phyloP scores from a whole-genome alignment of 805 yeast genomes.

The Barnettozyma californica region DNA sequence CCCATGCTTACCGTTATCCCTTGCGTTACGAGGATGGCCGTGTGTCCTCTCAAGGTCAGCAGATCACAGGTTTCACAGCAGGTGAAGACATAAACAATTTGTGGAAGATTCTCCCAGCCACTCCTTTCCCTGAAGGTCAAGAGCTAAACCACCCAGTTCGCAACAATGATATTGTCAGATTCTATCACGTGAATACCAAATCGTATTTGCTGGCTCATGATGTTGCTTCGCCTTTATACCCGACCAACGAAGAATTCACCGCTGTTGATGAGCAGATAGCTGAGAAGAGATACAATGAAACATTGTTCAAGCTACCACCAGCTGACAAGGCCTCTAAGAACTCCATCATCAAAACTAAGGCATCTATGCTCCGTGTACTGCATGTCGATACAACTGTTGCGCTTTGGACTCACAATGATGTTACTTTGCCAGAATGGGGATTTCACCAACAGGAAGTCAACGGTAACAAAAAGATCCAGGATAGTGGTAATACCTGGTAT shows the following conservation, averaged over 20 bases:
- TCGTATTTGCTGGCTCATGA: conserved; percentile 85
- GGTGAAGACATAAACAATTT: conserved; percentile 61
- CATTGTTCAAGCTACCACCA: conserved; percentile 71
- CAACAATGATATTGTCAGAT: conserved; percentile 71
- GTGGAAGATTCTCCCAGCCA: conserved; percentile 79
- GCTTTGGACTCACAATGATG: conserved; percentile 88
- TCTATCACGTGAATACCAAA: conserved; percentile 76
- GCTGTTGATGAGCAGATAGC: conserved; percentile 62
- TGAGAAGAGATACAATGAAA: conserved; percentile 54
- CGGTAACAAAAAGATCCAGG: conserved; percentile 81
- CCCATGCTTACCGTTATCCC: conserved; percentile 73
- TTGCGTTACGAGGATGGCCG: conserved; percentile 95
- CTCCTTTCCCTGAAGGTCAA: conserved; percentile 36
- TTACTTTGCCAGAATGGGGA: conserved; percentile 91
- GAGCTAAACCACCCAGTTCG: conserved; percentile 44
- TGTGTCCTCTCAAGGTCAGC: conserved; percentile 90
- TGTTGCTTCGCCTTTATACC: conserved; percentile 88
- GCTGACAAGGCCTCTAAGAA: conserved; percentile 46
- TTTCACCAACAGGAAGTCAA: conserved; percentile 87
- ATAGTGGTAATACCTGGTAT: conserved; percentile 66
- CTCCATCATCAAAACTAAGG: conserved; percentile 60
- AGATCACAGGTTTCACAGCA: conserved; percentile 64
- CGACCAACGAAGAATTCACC: conserved; percentile 93
- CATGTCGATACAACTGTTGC: conserved; percentile 89
- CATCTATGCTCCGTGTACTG: conserved; percentile 60